phyloP scores from a whole-genome alignment of 345 rosid species.

The Syzygium oleosum region DNA sequence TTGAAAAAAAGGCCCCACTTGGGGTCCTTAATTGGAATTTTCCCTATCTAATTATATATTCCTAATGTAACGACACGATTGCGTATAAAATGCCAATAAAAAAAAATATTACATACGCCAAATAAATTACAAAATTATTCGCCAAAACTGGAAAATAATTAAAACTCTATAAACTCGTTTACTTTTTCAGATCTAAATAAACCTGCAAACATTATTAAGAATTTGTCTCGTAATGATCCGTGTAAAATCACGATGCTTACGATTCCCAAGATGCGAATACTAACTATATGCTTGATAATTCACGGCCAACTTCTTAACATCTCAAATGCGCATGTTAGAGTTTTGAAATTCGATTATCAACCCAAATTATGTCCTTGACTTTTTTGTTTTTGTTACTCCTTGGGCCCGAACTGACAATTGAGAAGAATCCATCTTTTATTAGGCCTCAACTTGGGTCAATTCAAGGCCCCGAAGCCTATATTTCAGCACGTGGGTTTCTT shows the following conservation, averaged over 20 bases:
- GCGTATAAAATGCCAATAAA: too few species aligned
- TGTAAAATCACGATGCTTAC: fast-evolving
- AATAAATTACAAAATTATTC: neutral
- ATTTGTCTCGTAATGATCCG: fast-evolving
- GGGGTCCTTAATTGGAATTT: too few species aligned
- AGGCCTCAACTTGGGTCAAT: neutral
- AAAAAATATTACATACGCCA: neutral
- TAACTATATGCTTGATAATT: fast-evolving
- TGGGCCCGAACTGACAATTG: neutral
- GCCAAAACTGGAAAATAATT: neutral
- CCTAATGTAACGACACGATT: too few species aligned
- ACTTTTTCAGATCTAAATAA: neutral
- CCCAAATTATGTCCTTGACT: too few species aligned
- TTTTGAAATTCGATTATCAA: neutral
- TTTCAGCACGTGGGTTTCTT: neutral
- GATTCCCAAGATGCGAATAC: fast-evolving
- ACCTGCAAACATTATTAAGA: fast-evolving
- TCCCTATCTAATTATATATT: too few species aligned
- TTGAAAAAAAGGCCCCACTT: too few species aligned
- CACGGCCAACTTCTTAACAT: neutral
- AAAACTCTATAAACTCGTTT: neutral
- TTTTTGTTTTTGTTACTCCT: too few species aligned
- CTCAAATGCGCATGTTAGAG: neutral
- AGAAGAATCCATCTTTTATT: neutral
- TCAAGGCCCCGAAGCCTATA: neutral